These are phyloP conservation scores for Phaffomyces thermotolerans DNA, from an alignment of 805 yeast genomes.

Conservation along the genomic window DNA sequence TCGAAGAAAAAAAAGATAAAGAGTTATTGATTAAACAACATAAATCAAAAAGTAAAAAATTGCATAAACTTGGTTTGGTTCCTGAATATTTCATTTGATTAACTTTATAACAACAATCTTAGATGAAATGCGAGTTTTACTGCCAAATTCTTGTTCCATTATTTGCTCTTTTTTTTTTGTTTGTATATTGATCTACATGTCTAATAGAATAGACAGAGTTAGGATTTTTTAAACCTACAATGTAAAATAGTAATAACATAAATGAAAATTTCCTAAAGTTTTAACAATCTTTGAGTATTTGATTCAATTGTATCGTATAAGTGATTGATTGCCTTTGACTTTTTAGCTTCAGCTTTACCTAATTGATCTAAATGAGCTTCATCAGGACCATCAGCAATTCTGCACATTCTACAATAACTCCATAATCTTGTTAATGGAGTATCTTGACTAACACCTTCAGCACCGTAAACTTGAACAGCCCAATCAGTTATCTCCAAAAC, in stretches of 20 bases:
- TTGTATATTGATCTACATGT: neutral
- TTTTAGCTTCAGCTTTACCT: constrained; percentile 40
- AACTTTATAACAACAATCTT: too few relatives aligned
- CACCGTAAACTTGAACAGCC: constrained; percentile 59
- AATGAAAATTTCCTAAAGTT: constrained; percentile 7
- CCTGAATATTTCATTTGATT: constrained; percentile 42
- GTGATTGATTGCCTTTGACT: constrained; percentile 29
- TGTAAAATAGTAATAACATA: too few relatives aligned
- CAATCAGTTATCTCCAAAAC: constrained; percentile 46
- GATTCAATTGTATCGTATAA: constrained; percentile 20
- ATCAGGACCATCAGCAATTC: constrained; percentile 68
- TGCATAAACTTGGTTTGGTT: constrained; percentile 48
- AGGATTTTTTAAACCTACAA: too few relatives aligned
- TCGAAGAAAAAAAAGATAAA: constrained; percentile 27
- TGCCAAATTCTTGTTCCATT: too few relatives aligned
- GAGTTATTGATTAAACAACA: constrained; percentile 33
- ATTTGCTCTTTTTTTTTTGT: neutral
- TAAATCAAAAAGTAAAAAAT: constrained; percentile 38
- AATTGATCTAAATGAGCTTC: constrained; percentile 56
- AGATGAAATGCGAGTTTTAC: too few relatives aligned
- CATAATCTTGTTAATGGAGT: constrained; percentile 49
- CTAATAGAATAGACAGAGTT: too few relatives aligned
- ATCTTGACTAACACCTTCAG: constrained; percentile 58
- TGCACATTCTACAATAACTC: constrained; percentile 44
- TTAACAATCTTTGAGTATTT: constrained; percentile 15